Conservation (phyloP, 768 basidiomycete species). For the Boletus bicolor region DNA sequence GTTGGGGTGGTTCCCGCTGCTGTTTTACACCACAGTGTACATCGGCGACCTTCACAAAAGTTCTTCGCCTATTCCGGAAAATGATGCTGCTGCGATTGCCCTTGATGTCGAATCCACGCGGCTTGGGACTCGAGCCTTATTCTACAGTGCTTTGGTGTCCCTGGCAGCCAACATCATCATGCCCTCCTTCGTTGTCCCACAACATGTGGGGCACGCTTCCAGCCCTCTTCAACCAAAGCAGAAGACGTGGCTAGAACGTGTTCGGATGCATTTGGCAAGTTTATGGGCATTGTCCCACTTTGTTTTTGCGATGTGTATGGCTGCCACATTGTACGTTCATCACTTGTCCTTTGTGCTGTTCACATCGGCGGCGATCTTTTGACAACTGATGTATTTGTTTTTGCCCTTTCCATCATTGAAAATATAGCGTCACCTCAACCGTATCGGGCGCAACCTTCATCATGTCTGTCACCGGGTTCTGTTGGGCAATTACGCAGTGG, state of each 20-base stretch:
- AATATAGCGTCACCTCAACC: constrained; percentile 61
- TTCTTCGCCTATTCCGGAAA: constrained; percentile 33
- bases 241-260: constrained; percentile 35
- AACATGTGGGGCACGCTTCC: constrained; percentile 10
- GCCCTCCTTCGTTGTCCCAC: constrained; percentile 55
- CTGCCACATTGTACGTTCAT: constrained; percentile 72
- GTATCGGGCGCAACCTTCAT: constrained; percentile 72
- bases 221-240: constrained; percentile 18
- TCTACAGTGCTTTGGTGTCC: constrained; percentile 70
- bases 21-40: constrained; percentile 83
- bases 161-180: constrained; percentile 66
- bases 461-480: constrained; percentile 78
- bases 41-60: constrained; percentile 82
- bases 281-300: constrained; percentile 80
- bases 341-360: not conserved
- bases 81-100: constrained; percentile 29
- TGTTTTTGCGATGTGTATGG: constrained; percentile 70
- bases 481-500: constrained; percentile 94
- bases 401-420: constrained; percentile 6
- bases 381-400: constrained; percentile 10
- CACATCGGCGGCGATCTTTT: constrained; percentile 13
- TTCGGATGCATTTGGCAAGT: constrained; percentile 60
- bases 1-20: constrained; percentile 90
- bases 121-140: constrained; percentile 79
- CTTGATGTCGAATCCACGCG: constrained; percentile 72